Evolutionary conservation across 1,284 basidiomycete genomes (phyloP).

Genomic region (Apiotrichum siamense): DNA sequence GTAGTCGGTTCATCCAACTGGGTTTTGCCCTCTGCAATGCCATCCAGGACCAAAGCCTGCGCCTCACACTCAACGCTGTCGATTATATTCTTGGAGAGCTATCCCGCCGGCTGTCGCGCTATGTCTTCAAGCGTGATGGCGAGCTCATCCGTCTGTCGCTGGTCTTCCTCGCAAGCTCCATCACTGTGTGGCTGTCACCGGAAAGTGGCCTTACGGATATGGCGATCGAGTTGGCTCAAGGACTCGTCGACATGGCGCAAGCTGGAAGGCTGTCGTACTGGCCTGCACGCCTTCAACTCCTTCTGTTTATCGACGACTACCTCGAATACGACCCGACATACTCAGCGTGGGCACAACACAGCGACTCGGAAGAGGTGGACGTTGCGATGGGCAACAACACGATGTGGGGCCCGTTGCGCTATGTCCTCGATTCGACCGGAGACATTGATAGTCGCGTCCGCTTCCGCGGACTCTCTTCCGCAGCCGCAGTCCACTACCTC

Average conservation of each 20-base stretch:
- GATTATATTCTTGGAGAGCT: slow-evolving; percentile 56
- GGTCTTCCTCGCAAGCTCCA: slow-evolving; percentile 61
- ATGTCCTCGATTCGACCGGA: slow-evolving; percentile 55
- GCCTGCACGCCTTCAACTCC: slow-evolving; percentile 61
- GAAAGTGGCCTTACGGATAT: slow-evolving; percentile 50
- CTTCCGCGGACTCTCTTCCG: slow-evolving; percentile 63
- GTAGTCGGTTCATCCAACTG: slow-evolving; percentile 56
- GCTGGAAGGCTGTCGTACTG: slow-evolving; percentile 57
- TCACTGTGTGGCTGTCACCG: slow-evolving; percentile 58
- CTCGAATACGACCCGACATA: slow-evolving; percentile 56
- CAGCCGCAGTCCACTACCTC: slow-evolving; percentile 48
- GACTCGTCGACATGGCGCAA: slow-evolving; percentile 52
- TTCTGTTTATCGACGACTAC: slow-evolving; percentile 62
- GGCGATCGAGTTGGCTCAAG: slow-evolving; percentile 53
- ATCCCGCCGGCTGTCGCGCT: slow-evolving; percentile 54
- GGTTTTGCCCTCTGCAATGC: slow-evolving; percentile 57
- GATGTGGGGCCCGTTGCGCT: slow-evolving; percentile 24
- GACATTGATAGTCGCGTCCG: slow-evolving; percentile 83
- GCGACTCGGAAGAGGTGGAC: slow-evolving; percentile 25
- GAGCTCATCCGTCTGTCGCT: slow-evolving; percentile 56
- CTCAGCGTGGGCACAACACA: slow-evolving; percentile 24
- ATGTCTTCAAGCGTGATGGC: slow-evolving; percentile 58
- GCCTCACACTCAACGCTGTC: slow-evolving; percentile 54
- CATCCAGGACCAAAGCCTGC: slow-evolving; percentile 55
- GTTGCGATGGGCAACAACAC: slow-evolving; percentile 13